Evolutionary conservation across 495 filamentous ascomycete species (phyloP).

Genomic region (Penicillium crystallinum): DNA sequence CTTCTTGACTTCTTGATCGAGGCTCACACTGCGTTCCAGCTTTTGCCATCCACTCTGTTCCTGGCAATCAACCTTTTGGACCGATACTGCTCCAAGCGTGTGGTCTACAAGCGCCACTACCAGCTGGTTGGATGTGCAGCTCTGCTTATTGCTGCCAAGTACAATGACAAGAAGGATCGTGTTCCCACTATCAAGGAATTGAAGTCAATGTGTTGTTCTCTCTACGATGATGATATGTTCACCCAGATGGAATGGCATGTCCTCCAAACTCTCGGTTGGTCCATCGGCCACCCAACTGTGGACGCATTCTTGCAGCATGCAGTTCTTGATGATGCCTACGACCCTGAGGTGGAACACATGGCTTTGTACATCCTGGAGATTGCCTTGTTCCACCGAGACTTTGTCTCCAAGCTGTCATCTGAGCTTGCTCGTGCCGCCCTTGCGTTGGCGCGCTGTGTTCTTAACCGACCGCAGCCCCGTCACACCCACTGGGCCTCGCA

Average conservation of each 20-base stretch:
- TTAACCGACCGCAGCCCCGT: constrained; percentile 69
- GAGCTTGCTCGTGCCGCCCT: constrained; percentile 85
- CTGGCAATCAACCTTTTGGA: constrained; percentile 95
- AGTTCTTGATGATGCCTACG: constrained; percentile 58
- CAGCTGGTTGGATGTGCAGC: constrained; percentile 96
- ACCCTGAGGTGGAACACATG: constrained; percentile 90
- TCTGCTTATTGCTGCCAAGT: constrained; percentile 95
- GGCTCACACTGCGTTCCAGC: constrained; percentile 89
- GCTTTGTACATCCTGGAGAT: constrained; percentile 90
- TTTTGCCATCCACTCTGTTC: constrained; percentile 91
- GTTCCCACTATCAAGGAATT: constrained; percentile 93
- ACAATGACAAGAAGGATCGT: constrained; percentile 95
- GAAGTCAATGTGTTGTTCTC: constrained; percentile 96
- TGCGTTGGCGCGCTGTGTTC: constrained; percentile 79
- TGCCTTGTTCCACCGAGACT: constrained; percentile 91
- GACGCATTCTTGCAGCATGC: constrained; percentile 83
- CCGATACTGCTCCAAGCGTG: constrained; percentile 92
- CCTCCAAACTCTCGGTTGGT: constrained; percentile 94
- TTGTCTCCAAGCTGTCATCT: constrained; percentile 83
- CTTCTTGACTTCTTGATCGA: constrained; percentile 98
- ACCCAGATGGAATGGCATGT: constrained; percentile 99
- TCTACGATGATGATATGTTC: constrained; percentile 99
- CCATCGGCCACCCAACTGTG: constrained; percentile 90
- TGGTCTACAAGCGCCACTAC: constrained; percentile 99
- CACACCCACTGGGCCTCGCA: constrained; percentile 73